phyloP scores from a whole-genome alignment of 495 filamentous ascomycete species.

The Penicillium coffeae region DNA sequence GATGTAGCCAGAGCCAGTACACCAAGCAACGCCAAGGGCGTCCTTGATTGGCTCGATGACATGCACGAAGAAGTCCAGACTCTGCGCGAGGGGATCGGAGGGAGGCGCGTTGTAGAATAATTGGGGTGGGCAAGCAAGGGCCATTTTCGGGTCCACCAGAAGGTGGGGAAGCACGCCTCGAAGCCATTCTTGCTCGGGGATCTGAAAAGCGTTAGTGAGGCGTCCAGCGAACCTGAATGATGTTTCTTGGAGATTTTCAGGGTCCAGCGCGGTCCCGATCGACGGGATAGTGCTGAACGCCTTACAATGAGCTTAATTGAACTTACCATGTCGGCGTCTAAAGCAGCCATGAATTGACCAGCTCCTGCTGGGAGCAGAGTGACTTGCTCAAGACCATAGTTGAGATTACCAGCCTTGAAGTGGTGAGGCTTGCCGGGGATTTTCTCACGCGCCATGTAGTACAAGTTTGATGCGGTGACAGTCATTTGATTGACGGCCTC shows the following conservation, averaged over 20 bases:
- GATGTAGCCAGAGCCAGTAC: conserved; percentile 52
- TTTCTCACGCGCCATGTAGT: conserved; percentile 47
- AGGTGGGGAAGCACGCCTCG: conserved; percentile 47
- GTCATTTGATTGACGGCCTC: conserved; percentile 23
- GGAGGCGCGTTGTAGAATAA: conserved; percentile 52
- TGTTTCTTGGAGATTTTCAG: too few species aligned
- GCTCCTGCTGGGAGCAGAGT: conserved; percentile 33
- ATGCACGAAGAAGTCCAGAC: conserved; percentile 43
- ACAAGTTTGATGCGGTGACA: conserved; percentile 34
- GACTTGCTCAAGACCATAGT: conserved; percentile 41
- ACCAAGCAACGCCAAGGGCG: conserved; percentile 45
- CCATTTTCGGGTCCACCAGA: conserved; percentile 42
- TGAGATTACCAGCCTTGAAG: conserved; percentile 56
- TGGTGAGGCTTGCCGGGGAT: conserved; percentile 44
- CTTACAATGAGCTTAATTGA: too few species aligned
- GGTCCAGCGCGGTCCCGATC: too few species aligned
- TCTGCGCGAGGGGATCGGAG: conserved; percentile 48
- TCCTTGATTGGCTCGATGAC: conserved; percentile 52
- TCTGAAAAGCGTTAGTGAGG: conserved; percentile 21
- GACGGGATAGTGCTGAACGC: too few species aligned
- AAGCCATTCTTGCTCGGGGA: conserved; percentile 51
- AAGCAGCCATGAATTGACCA: conserved; percentile 45
- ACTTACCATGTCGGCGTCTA: conserved; percentile 53
- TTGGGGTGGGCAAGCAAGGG: conserved; percentile 51
- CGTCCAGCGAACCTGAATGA: too few species aligned